phyloP scores from a whole-genome alignment of 352 stramenopile genomes.

The Poterioochromonas sp. region DNA sequence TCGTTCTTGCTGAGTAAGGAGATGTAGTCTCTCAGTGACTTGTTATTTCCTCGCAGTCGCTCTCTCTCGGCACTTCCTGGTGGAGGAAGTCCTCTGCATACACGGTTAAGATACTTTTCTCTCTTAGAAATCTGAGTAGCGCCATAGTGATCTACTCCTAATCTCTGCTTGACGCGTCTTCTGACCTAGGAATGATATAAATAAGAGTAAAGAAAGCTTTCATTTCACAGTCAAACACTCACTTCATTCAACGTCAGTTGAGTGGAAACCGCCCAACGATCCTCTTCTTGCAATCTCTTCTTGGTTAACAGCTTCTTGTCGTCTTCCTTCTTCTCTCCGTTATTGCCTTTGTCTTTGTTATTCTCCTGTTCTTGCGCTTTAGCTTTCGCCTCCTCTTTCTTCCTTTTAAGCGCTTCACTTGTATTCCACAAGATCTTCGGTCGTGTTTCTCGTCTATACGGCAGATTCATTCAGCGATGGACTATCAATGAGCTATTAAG shows the following conservation, averaged over 20 bases:
- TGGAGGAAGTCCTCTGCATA: neutral
- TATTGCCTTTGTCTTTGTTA: neutral
- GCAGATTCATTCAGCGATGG: conserved; percentile 2
- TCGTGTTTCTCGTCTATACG: conserved; percentile 19
- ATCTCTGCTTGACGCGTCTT: neutral
- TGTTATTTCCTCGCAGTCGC: neutral
- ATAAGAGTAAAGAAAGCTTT: neutral
- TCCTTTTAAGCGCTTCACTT: neutral
- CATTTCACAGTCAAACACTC: neutral
- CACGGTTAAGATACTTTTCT: neutral
- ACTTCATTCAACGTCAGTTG: neutral
- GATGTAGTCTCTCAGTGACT: neutral
- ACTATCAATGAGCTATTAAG: neutral
- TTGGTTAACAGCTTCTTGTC: neutral
- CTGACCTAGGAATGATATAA: neutral
- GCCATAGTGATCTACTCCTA: neutral
- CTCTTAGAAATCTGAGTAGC: neutral
- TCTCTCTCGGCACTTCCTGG: neutral
- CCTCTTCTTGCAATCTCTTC: neutral
- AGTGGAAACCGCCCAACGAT: neutral
- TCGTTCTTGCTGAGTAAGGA: neutral
- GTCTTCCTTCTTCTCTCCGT: neutral
- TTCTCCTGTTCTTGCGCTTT: neutral
- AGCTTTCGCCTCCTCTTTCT: conserved; percentile 2
- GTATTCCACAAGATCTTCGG: conserved; percentile 27